Base-by-base conservation (phyloP, 805 yeast species). In the Candida alai region DNA sequence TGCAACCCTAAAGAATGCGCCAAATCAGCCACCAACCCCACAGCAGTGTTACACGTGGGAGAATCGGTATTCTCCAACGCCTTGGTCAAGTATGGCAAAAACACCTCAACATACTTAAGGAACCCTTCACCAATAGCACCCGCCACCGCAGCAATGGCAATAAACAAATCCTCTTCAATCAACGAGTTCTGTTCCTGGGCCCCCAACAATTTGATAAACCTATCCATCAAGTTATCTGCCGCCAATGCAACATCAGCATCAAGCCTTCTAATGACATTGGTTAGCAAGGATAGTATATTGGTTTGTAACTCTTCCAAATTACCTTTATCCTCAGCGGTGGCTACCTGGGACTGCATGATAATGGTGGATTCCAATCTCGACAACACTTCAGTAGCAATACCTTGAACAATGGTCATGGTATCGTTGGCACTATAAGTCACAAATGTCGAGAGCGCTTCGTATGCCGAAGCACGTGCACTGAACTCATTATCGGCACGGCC, bases 21-120 rank as follows among this genome's bases (percentile, higher is more conserved):
- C 47, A 90, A 80, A 62, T 93, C 98, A 13, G 96, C 96, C 39
- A 93, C 88, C 32, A 93, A 73, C 4, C 98, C 97, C 37, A 93
- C 88, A 3, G 97, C 95, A 4, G 96, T 85, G 43, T 76, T 76
- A 51, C 96, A 83, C 8, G 85, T 79, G 24, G 89, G 84, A 4
- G 87, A 78, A 24, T 86, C 96, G 6, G 84, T 78, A 58, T 88
- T 89, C 48, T 77, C 74, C 41, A 93, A 69, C 0, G 96, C 96
- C 41, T 73, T 71, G 12, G 79, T 77, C 56, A 93, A 70, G 56
- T 71, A 89, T 36, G 97, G 97, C 40, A 86, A 68, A 56, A 93
- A 87, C 5, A 84, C 73, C 36, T 76, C 79, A 79, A 89, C 78
- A 58, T 86, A 93, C 48, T 76, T 77, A 47, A 70, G 70, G 55